phyloP scores from a whole-genome alignment of 306 rosid species.

The Psophocarpus tetragonolobus region DNA sequence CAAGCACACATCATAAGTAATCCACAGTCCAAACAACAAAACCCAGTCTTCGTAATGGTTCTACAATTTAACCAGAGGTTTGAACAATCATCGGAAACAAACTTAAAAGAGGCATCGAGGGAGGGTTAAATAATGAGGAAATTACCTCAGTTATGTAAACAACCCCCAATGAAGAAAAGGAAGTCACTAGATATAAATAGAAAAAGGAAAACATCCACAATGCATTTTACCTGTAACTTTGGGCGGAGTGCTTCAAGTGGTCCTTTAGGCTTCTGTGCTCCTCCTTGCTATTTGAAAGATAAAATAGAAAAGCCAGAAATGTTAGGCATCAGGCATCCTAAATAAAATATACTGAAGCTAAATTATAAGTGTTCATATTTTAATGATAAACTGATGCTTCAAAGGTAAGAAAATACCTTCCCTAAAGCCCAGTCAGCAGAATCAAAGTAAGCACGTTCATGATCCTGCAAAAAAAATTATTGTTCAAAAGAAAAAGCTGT shows the following conservation, averaged over 20 bases:
- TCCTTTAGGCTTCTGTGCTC: conserved; percentile 91
- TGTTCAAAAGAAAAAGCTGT: conserved; percentile 24
- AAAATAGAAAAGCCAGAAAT: conserved; percentile 29
- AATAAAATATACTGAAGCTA: conserved; percentile 27
- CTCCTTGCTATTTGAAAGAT: conserved; percentile 67
- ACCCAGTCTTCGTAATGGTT: background rate
- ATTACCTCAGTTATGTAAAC: background rate
- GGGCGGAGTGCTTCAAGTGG: conserved; percentile 99
- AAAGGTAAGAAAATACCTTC: conserved; percentile 57
- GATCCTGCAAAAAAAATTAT: conserved; percentile 64
- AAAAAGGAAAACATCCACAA: background rate
- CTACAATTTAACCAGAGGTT: conserved; percentile 8
- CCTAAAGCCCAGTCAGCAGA: conserved; percentile 99
- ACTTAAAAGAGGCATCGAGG: background rate
- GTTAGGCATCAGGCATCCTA: conserved; percentile 34
- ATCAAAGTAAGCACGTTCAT: conserved; percentile 95
- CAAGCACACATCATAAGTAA: background rate
- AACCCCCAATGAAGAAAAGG: background rate
- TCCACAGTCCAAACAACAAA: conserved; percentile 12
- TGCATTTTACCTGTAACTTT: conserved; percentile 78
- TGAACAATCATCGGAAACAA: background rate
- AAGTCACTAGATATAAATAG: background rate
- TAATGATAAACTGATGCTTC: conserved; percentile 12
- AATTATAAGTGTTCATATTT: background rate
- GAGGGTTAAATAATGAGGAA: background rate